These are phyloP conservation scores for Crithidia mellificae DNA, from an alignment of 208 protist genomes.

Conservation along the genomic window DNA sequence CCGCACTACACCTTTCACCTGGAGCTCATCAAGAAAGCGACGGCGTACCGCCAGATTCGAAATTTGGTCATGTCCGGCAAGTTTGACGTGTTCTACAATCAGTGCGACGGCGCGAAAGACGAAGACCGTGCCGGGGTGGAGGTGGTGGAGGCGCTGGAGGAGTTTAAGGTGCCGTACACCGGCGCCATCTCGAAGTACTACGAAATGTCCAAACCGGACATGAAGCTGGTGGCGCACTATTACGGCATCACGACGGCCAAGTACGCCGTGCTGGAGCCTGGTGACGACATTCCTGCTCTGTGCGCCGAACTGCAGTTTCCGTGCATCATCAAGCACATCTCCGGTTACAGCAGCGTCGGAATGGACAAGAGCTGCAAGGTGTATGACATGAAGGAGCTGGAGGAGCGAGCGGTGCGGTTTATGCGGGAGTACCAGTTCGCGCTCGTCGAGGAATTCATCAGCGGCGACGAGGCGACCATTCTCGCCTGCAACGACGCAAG, in stretches of 20 bases:
- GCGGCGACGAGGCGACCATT: conserved; percentile 86
- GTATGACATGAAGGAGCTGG: conserved; percentile 52
- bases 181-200: conserved; percentile 89
- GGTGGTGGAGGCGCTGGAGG: conserved; percentile 86
- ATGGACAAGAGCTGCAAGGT: conserved; percentile 92
- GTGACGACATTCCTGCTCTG: conserved; percentile 48
- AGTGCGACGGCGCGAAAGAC: conserved; percentile 89
- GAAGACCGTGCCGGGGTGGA: conserved; percentile 88
- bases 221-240: conserved; percentile 90
- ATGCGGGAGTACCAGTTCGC: conserved; percentile 83
- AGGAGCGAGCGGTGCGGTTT: conserved; percentile 55
- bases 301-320: conserved; percentile 64
- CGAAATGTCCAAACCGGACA: conserved; percentile 87
- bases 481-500: conserved; percentile 70
- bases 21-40: conserved; percentile 80
- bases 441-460: conserved; percentile 89
- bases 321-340: conserved; percentile 90
- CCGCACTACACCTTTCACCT: conserved; percentile 64
- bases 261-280: conserved; percentile 61
- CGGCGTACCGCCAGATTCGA: conserved; percentile 78
- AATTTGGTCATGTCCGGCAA: conserved; percentile 78
- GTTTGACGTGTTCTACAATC: conserved; percentile 92
- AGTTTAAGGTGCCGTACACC: conserved; percentile 89
- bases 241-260: conserved; percentile 65
- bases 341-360: conserved; percentile 87